Evolutionary conservation across 2,329 filamentous ascomycete genomes (phyloP), one percentile per base, ranked within the genome.

Genomic region (Botrytis cinerea): DNA sequence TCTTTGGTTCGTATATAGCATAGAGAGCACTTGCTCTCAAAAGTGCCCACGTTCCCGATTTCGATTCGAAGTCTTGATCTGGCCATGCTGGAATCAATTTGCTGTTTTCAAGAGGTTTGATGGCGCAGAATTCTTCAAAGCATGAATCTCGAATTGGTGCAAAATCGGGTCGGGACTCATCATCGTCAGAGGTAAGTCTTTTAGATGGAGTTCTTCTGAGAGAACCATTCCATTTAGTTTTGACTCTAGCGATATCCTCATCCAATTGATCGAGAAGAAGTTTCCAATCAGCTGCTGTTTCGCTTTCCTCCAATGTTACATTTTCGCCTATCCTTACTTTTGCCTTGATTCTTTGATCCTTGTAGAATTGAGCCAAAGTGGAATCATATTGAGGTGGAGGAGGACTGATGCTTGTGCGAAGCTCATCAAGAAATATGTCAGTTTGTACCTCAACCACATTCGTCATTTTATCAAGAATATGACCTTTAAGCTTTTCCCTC

Each of bases 401-500:
- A 2, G 74, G 54, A 22, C 40, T 59, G 4, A 80, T 73, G 8
- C 54, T 62, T 20, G 10, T 43, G n/a, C 38, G 16, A 63, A 63
- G 40, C 2, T 63, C 38, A n/a, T 43, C 12, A 4, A 28, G 38
- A 0, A 81, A 81, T 25, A 79, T 77, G 0, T 79, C 74, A n/a
- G 84, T 80, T 35, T 82, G 82, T 2, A 72, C 80, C 20, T 85
- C 80, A 0, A 88, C 86, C 2, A 90, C 82, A 28, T 89, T 91
- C 75, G 87, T 90, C 12, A 93, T 82, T 54, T 86, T 84, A 78
- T 94, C 91, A 8, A 92, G 84, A 5, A 93, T 87, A 73, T 92
- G 88, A 51, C 75, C 82, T 35, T 75, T 70, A 54, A 2, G 28
- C 57, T 6, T 43, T 51, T 32, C 22, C 6, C n/a, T 46, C 4